These are phyloP conservation scores for Boletus edulis DNA, from an alignment of 768 basidiomycete genomes.

Conservation along the genomic window DNA sequence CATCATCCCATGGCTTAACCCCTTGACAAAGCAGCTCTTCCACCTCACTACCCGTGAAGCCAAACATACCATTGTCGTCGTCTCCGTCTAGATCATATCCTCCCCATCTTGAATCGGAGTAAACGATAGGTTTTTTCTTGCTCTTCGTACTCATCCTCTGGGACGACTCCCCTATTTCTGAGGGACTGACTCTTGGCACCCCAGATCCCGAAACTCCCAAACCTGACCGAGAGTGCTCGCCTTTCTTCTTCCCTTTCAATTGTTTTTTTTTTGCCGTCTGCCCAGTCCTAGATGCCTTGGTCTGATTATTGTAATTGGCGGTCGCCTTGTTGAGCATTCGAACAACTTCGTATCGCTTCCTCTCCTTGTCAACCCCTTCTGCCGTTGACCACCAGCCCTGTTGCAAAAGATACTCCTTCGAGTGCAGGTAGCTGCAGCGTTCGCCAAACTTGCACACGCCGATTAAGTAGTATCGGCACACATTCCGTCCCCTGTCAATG, in stretches of 20 bases:
- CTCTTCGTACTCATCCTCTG: neutral
- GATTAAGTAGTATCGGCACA: conserved; percentile 43
- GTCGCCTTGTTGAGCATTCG: neutral
- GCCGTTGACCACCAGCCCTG: conserved; percentile 46
- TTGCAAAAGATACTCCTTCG: conserved; percentile 40
- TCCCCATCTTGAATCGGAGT: neutral
- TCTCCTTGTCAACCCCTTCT: conserved; percentile 5
- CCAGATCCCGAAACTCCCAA: neutral
- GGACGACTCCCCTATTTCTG: neutral
- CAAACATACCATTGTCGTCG: conserved; percentile 6
- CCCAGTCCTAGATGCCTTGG: neutral
- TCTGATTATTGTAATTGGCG: neutral
- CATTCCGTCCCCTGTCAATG: conserved; percentile 47
- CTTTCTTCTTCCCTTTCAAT: conserved; percentile 1
- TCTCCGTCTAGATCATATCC: conserved; percentile 1
- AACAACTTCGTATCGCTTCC: neutral
- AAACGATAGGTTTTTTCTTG: neutral
- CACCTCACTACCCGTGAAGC: conserved; percentile 34
- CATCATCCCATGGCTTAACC: conserved; percentile 47
- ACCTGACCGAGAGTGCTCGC: neutral
- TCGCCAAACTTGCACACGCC: conserved; percentile 38
- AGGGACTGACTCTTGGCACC: too few species aligned
- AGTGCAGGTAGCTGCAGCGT: conserved; percentile 50
- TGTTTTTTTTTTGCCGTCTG: neutral
- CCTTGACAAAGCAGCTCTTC: conserved; percentile 37